phyloP scores from a whole-genome alignment of 805 yeast genomes.

The Cyberlindnera euphorbiiphila region DNA sequence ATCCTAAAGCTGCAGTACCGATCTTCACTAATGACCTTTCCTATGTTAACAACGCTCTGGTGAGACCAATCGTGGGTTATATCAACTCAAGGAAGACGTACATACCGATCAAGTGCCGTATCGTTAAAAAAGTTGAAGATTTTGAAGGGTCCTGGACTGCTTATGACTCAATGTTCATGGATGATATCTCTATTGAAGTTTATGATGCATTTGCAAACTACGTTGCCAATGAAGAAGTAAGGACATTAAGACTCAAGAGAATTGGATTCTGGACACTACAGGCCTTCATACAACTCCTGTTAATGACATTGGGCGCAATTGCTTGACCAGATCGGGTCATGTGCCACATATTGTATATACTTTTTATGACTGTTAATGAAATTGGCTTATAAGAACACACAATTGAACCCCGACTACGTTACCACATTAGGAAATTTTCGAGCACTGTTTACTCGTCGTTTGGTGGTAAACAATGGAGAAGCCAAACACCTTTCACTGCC shows the following conservation, averaged over 20 bases:
- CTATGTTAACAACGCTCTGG: constrained; percentile 87
- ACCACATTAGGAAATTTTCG: too few relatives aligned
- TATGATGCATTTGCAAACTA: constrained; percentile 88
- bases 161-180: constrained; percentile 87
- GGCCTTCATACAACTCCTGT: constrained; percentile 70
- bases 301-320: constrained; percentile 78
- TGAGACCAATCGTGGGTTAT: constrained; percentile 93
- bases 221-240: constrained; percentile 80
- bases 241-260: constrained; percentile 67
- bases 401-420: too few relatives aligned
- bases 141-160: constrained; percentile 97
- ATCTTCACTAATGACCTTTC: constrained; percentile 81
- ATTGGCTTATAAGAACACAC: too few relatives aligned
- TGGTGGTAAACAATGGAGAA: too few relatives aligned
- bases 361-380: too few relatives aligned
- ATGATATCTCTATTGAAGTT: constrained; percentile 82
- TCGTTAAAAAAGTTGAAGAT: constrained; percentile 73
- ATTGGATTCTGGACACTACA: constrained; percentile 94
- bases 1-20: constrained; percentile 87
- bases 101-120: constrained; percentile 80
- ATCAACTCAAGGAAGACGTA: constrained; percentile 87
- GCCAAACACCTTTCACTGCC: too few relatives aligned
- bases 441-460: too few relatives aligned
- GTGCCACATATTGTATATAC: constrained; percentile 3
- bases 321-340: too few relatives aligned